These are phyloP conservation scores for Tylopilus rubrobrunneus DNA, from an alignment of 768 basidiomycete genomes.

Conservation along the genomic window DNA sequence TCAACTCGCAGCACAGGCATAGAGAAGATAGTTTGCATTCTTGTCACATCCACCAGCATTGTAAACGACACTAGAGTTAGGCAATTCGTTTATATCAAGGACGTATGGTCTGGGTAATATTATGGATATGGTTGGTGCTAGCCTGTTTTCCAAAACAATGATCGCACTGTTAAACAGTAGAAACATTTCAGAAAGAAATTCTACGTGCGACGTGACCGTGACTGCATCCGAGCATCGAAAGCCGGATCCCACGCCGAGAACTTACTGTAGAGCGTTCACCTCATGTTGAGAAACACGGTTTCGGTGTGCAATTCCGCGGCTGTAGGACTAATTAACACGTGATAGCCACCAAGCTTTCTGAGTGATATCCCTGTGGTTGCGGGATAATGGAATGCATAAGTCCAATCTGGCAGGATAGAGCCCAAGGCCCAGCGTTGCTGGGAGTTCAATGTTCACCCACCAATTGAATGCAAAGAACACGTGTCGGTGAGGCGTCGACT, in stretches of 20 bases:
- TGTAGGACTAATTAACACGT: constrained; percentile 11
- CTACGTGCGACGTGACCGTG: not conserved
- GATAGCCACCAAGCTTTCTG: constrained; percentile 15
- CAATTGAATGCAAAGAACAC: constrained; percentile 8
- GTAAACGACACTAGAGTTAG: constrained; percentile 15
- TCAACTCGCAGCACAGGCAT: constrained; percentile 14
- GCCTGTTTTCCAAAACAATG: not conserved
- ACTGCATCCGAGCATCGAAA: constrained; percentile 1
- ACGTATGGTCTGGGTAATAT: constrained; percentile 1
- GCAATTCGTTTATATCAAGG: not conserved
- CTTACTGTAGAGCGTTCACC: constrained; percentile 3
- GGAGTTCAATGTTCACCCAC: not conserved
- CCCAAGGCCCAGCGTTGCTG: not conserved
- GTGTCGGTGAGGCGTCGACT: constrained; percentile 1
- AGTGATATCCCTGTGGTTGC: not conserved
- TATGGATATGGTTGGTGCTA: not conserved
- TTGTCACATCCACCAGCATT: constrained; percentile 13
- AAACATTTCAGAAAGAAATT: constrained; percentile 1
- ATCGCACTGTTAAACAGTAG: not conserved
- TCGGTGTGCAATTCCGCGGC: constrained; percentile 25
- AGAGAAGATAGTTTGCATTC: constrained; percentile 4
- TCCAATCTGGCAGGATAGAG: constrained; percentile 3
- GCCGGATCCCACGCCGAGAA: constrained; percentile 12
- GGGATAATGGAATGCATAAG: constrained; percentile 5
- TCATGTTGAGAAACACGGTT: constrained; percentile 12